These are phyloP conservation scores for Whalleya microplaca DNA, from an alignment of 2,329 filamentous ascomycete genomes.

Conservation along the genomic window DNA sequence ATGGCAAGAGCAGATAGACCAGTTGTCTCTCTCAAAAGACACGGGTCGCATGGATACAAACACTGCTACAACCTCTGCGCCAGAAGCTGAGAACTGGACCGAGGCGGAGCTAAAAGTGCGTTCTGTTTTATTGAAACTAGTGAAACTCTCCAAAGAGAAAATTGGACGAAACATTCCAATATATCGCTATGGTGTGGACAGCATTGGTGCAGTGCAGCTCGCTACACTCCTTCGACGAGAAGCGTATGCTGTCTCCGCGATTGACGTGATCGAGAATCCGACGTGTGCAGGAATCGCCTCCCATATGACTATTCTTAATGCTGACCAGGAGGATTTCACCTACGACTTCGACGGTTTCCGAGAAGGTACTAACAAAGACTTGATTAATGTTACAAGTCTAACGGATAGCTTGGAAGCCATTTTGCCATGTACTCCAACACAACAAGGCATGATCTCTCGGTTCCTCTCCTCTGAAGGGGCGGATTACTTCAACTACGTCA, in stretches of 20 bases:
- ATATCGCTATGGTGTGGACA: slow-evolving; percentile 87
- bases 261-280: slow-evolving; percentile 72
- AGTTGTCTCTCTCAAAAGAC: slow-evolving; percentile 29
- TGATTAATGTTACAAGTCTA: slow-evolving; percentile 29
- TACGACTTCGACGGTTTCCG: slow-evolving; percentile 50
- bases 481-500: slow-evolving; percentile 77
- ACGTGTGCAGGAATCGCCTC: slow-evolving; percentile 44
- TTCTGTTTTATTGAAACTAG: slow-evolving; percentile 60
- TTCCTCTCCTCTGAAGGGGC: slow-evolving; percentile 68
- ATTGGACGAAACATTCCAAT: slow-evolving; percentile 71
- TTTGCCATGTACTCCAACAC: slow-evolving; percentile 78
- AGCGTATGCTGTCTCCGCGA: slow-evolving; percentile 63
- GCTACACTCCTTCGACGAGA: slow-evolving; percentile 66
- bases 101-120: slow-evolving; percentile 57
- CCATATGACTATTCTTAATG: background rate
- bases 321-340: background rate
- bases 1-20: slow-evolving; percentile 22
- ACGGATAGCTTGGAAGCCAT: slow-evolving; percentile 55
- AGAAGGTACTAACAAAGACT: slow-evolving; percentile 32
- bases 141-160: slow-evolving; percentile 49
- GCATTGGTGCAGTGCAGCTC: slow-evolving; percentile 83
- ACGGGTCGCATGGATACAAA: background rate
- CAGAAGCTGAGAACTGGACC: slow-evolving; percentile 27
- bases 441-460: slow-evolving; percentile 78
- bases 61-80: slow-evolving; percentile 5